Evolutionary conservation across 345 rosid genomes (phyloP).

Genomic region (Eucalyptus erythrocorys): DNA sequence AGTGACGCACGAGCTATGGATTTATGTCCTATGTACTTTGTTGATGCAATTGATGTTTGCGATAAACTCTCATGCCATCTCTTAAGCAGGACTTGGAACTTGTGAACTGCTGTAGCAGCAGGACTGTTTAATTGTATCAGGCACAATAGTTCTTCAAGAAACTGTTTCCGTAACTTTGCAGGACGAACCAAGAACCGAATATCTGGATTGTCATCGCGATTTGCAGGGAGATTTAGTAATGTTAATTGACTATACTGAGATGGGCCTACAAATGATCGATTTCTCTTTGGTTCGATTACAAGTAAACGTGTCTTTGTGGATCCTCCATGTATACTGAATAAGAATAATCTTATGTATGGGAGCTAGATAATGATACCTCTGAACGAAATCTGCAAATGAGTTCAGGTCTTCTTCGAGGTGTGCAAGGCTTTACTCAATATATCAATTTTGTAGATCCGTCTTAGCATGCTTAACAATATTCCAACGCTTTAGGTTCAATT

Average conservation of each 20-base stretch:
- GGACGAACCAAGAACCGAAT: accelerated
- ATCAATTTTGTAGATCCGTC: not conserved
- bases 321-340: not conserved
- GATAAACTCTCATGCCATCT: not conserved
- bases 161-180: accelerated
- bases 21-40: not conserved
- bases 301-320: not conserved
- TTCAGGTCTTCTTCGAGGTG: not conserved
- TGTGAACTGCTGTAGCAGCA: not conserved
- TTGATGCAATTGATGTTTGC: accelerated
- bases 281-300: not conserved
- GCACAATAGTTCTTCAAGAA: not conserved
- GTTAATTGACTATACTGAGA: not conserved
- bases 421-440: not conserved
- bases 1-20: not conserved
- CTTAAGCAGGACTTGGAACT: accelerated
- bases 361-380: not conserved
- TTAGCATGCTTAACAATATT: not conserved
- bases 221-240: not conserved
- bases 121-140: accelerated
- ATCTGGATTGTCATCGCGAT: accelerated
- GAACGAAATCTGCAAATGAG: accelerated
- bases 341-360: not conserved
- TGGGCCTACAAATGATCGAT: not conserved
- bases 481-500: not conserved